Percentiles rank a stretch among this genome's conserved stretches.
phyloP scores from a whole-genome alignment of 129 eudicot species.

The Chrysanthemum lavandulifolium region DNA sequence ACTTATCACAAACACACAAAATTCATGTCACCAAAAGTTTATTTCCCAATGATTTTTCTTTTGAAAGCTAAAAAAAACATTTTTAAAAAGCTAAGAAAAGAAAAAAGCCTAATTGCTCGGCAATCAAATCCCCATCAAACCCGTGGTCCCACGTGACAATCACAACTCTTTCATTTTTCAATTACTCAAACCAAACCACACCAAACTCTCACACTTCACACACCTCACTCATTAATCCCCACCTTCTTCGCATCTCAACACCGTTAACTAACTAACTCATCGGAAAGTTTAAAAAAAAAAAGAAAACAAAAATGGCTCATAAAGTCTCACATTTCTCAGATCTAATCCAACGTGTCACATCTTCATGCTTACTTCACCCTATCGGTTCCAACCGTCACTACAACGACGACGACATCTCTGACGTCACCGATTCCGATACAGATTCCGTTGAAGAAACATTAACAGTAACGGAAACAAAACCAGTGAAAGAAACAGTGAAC shows the following conservation, averaged over 20 bases:
- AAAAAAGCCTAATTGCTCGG: conserved; percentile 12
- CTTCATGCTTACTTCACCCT: conserved; percentile 74
- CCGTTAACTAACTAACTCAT: neutral
- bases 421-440: conserved; percentile 29
- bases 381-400: conserved; percentile 50
- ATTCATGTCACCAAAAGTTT: too few relatives aligned
- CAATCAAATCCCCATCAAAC: conserved; percentile 27
- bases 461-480: conserved; percentile 8
- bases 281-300: neutral
- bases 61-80: too few relatives aligned
- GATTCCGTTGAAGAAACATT: conserved; percentile 20
- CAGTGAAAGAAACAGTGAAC: conserved; percentile 14
- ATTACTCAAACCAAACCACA: conserved; percentile 22
- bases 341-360: conserved; percentile 95
- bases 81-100: too few relatives aligned
- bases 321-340: conserved; percentile 85
- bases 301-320: conserved; percentile 45
- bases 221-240: conserved; percentile 12
- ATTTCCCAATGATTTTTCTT: too few relatives aligned
- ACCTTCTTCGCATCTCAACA: conserved; percentile 20
- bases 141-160: conserved; percentile 23
- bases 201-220: conserved; percentile 20
- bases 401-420: conserved; percentile 31
- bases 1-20: too few relatives aligned
- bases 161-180: neutral